These are phyloP conservation scores for Claviceps sp. DNA, from an alignment of 2,329 filamentous ascomycete species.

Conservation along the genomic window DNA sequence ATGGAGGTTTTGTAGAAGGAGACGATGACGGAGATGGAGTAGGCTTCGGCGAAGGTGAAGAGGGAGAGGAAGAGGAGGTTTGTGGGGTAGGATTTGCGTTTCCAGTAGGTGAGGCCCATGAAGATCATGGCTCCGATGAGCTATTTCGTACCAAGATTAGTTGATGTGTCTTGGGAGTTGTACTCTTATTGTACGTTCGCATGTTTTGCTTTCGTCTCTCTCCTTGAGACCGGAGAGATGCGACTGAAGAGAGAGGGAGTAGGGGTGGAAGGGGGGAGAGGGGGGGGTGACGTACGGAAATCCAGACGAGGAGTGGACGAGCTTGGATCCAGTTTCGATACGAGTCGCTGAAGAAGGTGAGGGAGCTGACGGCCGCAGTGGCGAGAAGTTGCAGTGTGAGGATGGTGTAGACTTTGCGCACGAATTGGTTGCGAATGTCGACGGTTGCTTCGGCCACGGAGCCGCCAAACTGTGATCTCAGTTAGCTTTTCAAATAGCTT, in stretches of 20 bases:
- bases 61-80: constrained; percentile 85
- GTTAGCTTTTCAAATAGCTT: not conserved
- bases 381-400: constrained; percentile 86
- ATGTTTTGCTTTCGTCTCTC: not conserved
- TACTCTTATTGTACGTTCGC: not conserved
- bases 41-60: constrained; percentile 88
- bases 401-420: constrained; percentile 96
- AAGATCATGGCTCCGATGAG: constrained; percentile 73
- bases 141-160: constrained; percentile 16
- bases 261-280: not conserved
- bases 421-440: constrained; percentile 92
- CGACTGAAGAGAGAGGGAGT: not conserved
- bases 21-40: constrained; percentile 82
- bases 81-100: constrained; percentile 86
- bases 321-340: constrained; percentile 83
- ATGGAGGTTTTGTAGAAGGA: constrained; percentile 76
- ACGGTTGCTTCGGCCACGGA: constrained; percentile 87
- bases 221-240: not conserved
- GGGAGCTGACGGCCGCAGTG: constrained; percentile 64
- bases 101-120: constrained; percentile 85
- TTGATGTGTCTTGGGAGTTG: not conserved
- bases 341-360: constrained; percentile 69
- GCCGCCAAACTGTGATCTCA: constrained; percentile 59
- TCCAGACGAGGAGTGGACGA: constrained; percentile 73
- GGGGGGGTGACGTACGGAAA: constrained; percentile 43